Evolutionary conservation across 305 asterid genomes (phyloP).

Genomic region (Plantago coronopus): DNA sequence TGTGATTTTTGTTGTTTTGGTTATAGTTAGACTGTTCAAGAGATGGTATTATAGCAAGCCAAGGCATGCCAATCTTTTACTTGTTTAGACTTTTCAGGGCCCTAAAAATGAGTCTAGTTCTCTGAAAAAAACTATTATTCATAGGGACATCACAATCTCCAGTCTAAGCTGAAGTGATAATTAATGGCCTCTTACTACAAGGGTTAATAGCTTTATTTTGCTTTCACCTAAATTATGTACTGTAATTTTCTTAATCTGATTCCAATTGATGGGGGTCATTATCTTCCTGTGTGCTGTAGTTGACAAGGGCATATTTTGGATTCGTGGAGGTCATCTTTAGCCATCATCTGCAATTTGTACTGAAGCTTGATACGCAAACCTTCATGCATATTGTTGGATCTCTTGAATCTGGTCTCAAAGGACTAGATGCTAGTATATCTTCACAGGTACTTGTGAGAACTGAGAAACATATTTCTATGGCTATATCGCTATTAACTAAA

Average conservation of each 20-base stretch:
- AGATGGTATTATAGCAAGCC: background rate
- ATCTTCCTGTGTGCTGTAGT: conserved; percentile 48
- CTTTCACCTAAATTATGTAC: background rate
- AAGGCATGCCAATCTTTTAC: background rate
- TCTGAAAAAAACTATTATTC: background rate
- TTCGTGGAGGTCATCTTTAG: conserved; percentile 86
- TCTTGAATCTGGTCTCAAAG: conserved; percentile 90
- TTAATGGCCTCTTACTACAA: background rate
- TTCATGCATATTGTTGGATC: conserved; percentile 90
- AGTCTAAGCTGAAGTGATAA: conserved; percentile 17
- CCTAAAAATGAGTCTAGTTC: background rate
- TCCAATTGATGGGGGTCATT: conserved; percentile 17
- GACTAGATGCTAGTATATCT: conserved; percentile 79
- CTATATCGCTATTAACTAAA: conserved; percentile 2
- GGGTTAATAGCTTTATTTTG: background rate
- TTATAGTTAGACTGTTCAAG: background rate
- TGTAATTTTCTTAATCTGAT: conserved; percentile 15
- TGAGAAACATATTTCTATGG: background rate
- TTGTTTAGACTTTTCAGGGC: conserved; percentile 13
- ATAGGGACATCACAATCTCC: background rate
- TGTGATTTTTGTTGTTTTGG: background rate
- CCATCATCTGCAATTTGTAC: conserved; percentile 65
- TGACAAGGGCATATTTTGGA: conserved; percentile 84
- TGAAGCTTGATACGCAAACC: conserved; percentile 74
- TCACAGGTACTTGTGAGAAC: conserved; percentile 61